phyloP scores from a whole-genome alignment of 2,329 filamentous ascomycete species.

The Lanzia echinophila region DNA sequence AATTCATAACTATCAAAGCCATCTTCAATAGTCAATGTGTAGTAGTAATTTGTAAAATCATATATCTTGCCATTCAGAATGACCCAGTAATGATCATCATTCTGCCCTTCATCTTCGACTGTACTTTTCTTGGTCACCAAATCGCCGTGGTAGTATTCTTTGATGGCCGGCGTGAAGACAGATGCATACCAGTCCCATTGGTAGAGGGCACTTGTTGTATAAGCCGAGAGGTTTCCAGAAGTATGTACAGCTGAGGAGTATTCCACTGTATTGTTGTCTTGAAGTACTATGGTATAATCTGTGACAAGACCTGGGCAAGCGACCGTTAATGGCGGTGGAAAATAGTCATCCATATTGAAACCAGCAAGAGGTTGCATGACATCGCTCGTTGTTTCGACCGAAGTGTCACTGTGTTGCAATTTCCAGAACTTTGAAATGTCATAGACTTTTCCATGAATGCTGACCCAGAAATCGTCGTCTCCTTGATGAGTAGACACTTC shows the following conservation, averaged over 20 bases:
- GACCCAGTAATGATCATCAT: constrained; percentile 69
- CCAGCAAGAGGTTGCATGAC: constrained; percentile 76
- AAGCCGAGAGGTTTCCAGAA: constrained; percentile 56
- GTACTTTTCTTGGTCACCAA: constrained; percentile 61
- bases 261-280: constrained; percentile 57
- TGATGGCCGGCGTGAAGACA: constrained; percentile 70
- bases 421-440: constrained; percentile 88
- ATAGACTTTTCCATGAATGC: constrained; percentile 82
- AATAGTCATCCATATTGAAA: constrained; percentile 75
- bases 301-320: constrained; percentile 70
- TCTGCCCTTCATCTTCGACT: constrained; percentile 58
- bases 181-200: constrained; percentile 70
- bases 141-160: constrained; percentile 80
- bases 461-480: constrained; percentile 77
- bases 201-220: constrained; percentile 51
- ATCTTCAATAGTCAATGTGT: constrained; percentile 58
- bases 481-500: constrained; percentile 67
- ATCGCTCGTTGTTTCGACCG: constrained; percentile 50
- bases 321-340: constrained; percentile 66
- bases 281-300: constrained; percentile 48
- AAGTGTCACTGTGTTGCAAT: constrained; percentile 71
- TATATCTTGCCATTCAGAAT: constrained; percentile 72
- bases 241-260: constrained; percentile 53
- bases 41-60: constrained; percentile 87
- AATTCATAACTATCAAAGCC: constrained; percentile 55